These are phyloP conservation scores for Hypoxylon sp. DNA, from an alignment of 2,329 filamentous ascomycete genomes.

Conservation along the genomic window DNA sequence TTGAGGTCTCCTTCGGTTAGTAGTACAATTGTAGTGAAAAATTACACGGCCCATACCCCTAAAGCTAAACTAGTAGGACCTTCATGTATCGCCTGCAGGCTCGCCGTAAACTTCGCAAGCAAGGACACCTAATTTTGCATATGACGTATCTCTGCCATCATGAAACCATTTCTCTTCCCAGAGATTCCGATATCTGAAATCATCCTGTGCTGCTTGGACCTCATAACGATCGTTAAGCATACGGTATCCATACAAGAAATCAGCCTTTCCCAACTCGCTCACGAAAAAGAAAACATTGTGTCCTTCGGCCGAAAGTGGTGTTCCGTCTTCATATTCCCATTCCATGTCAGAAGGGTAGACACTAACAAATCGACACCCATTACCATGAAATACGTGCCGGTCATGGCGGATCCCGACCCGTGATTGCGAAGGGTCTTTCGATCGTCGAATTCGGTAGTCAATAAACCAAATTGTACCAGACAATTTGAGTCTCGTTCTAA, in stretches of 20 bases:
- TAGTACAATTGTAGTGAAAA: too few relatives aligned
- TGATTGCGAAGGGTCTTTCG: constrained; percentile 5
- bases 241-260: too few relatives aligned
- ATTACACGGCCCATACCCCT: too few relatives aligned
- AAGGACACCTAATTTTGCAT: too few relatives aligned
- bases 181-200: not conserved
- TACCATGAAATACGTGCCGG: constrained; percentile 4
- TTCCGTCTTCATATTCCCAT: constrained; percentile 15
- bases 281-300: constrained; percentile 1
- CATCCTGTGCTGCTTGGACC: too few relatives aligned
- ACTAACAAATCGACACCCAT: constrained; percentile 9
- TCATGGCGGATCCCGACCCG: not conserved
- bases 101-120: too few relatives aligned
- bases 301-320: not conserved
- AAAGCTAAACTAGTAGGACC: too few relatives aligned
- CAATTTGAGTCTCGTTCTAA: too few relatives aligned
- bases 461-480: constrained; percentile 2
- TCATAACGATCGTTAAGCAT: not conserved
- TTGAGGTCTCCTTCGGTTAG: too few relatives aligned
- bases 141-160: too few relatives aligned
- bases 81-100: too few relatives aligned
- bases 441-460: constrained; percentile 9
- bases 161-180: too few relatives aligned
- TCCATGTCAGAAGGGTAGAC: constrained; percentile 9
- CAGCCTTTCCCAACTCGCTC: not conserved